These are phyloP conservation scores for Dactylellina haptotyla DNA, from an alignment of 2,329 filamentous ascomycete species.

Conservation along the genomic window DNA sequence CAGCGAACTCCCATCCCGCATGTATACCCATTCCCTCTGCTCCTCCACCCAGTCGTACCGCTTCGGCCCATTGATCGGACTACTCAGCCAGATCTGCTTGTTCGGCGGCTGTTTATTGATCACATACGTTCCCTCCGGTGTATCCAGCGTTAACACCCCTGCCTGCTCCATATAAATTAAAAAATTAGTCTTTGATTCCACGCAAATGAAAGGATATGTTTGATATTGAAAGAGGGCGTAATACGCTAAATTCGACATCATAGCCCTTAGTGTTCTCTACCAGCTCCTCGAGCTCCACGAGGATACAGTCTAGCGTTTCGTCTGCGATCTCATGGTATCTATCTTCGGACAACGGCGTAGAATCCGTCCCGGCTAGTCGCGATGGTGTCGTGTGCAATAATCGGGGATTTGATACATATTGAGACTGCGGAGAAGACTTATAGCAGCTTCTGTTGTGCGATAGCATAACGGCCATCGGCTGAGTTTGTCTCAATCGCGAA, in stretches of 20 bases:
- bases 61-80: constrained; percentile 89
- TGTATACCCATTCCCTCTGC: constrained; percentile 84
- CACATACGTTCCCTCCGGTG: constrained; percentile 82
- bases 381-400: constrained; percentile 1
- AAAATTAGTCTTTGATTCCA: neutral
- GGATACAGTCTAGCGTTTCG: constrained; percentile 64
- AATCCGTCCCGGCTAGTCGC: constrained; percentile 13
- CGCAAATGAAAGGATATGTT: constrained; percentile 33
- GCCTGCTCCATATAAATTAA: constrained; percentile 67
- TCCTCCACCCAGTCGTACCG: constrained; percentile 83
- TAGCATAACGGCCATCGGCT: neutral
- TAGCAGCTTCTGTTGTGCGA: neutral
- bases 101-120: constrained; percentile 99
- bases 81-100: constrained; percentile 96
- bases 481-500: neutral
- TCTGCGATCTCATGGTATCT: constrained; percentile 54
- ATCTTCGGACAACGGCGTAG: constrained; percentile 34
- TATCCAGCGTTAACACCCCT: constrained; percentile 81
- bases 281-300: constrained; percentile 73
- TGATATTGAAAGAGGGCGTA: constrained; percentile 9
- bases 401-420: neutral
- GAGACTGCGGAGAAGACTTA: neutral
- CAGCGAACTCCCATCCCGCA: constrained; percentile 81
- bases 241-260: constrained; percentile 88
- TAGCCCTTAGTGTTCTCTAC: constrained; percentile 68